Base-by-base conservation (phyloP, 805 yeast species). In the Cyberlindnera euphorbiiphila region DNA sequence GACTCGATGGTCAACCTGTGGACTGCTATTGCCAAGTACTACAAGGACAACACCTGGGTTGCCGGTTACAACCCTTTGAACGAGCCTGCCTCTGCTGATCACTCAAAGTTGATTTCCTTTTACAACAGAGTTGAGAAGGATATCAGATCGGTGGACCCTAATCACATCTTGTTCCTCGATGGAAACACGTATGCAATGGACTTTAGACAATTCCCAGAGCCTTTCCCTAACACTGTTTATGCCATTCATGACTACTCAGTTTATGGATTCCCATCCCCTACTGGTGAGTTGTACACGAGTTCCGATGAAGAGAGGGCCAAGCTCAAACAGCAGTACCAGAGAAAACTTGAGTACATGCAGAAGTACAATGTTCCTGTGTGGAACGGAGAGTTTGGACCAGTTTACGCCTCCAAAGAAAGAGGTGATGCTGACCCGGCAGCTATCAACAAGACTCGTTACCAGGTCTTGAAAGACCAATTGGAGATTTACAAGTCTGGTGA, bases 331-430 rank as follows among this genome's bases (percentile, higher is more conserved):
- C 71, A 62, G 46, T 72, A 66, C 46, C 57, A 64, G 34, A 54
- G 75, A 37, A 72, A 72, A 49, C 50, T 71, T 39, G 70, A 68
- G 45, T 68, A 60, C 52, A 67, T 68, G 67, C 47, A 43, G 33
- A 44, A 61, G 29, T 50, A 58, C 40, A 49, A 61, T 9, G 72
- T 69, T 9, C 76, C 78, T 5, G 74, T 71, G 14, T 72, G 78
- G 78, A 71, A 71, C 50, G 76, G 77, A 25, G 73, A 71, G 54
- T 69, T 71, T 50, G 74, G 77, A 18, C 74, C 76, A 10, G 73
- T 72, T 23, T 69, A 70, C 47, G 68, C 72, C 16, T 59, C 71
- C 12, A 55, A 61, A 27, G 59, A 53, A 22, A 59, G 76, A 40
- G 74, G 74, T 14, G 73, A 69, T 47, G 39, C 41, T 2, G 55